Evolutionary conservation across 441 rosid species (phyloP), one percentile per base, ranked within the genome.

Genomic region (Sinapis alba): DNA sequence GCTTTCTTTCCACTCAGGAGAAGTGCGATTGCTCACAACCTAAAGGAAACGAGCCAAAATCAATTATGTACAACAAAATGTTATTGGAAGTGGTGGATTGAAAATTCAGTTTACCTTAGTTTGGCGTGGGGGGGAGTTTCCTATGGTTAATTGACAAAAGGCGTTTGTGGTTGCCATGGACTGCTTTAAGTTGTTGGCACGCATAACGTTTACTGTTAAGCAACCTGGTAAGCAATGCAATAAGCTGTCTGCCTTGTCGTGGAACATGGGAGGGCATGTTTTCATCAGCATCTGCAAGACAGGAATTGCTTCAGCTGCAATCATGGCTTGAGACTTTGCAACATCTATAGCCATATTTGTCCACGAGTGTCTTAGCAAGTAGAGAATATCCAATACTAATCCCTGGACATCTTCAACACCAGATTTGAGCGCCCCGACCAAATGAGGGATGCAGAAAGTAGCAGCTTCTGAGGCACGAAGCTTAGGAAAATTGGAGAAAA

Each of bases 191-290:
- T 96, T 96, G 69, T 85, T 94, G 56, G 98, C 99, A 50, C 97
- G 94, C 85, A 90, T 94, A 75, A 96, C 93, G 65, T 88, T 86
- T 63, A 94, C 99, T 23, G 93, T 88, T 84, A 96, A 72, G 61
- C 98, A 94, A 69, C 99, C 99, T 2, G 99, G 99, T 84, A 96
- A 87, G 77, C 99, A 96, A 83, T 96, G 99, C 79, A 96, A 81
- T 30, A 96, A 76, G 83, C 89, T 90, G 76, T 96, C 99, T 47
- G 98, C 93, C 87, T 96, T 96, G 82, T 96, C 98, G 80, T 94
- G 99, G 76, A 96, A 96, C 76, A 95, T 79, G 18, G 99, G 98
- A 7, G 98, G 98, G 67, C 97, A 97, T 62, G 99, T 92, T 85
- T 92, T 98, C 81, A 96, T 94, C 78, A 94, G 83, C 84, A 85